These are phyloP conservation scores for Sporormia fimetaria DNA, from an alignment of 495 filamentous ascomycete genomes.

Conservation along the genomic window DNA sequence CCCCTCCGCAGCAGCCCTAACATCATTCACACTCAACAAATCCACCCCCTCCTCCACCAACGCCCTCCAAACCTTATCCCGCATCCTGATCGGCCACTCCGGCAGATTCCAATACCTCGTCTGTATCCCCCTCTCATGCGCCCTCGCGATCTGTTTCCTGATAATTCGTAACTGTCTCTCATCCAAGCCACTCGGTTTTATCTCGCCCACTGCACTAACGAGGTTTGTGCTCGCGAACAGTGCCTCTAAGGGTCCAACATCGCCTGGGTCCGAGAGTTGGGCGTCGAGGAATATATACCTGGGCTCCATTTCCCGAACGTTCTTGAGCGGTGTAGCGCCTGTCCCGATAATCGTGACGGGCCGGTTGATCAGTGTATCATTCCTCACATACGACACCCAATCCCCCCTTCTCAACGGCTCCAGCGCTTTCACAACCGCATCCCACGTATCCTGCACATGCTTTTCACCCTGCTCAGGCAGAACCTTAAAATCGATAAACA, in stretches of 20 bases:
- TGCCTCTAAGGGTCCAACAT: conserved; percentile 27
- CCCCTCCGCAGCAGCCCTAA: conserved; percentile 32
- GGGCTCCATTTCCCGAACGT: conserved; percentile 35
- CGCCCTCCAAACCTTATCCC: conserved; percentile 32
- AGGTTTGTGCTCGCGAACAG: conserved; percentile 28
- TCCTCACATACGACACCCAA: conserved; percentile 31
- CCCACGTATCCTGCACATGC: conserved; percentile 28
- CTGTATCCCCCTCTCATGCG: conserved; percentile 32
- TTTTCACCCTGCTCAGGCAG: no score
- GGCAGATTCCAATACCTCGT: conserved; percentile 35
- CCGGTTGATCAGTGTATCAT: conserved; percentile 20
- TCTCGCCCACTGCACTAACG: conserved; percentile 20
- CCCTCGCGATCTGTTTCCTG: conserved; percentile 30
- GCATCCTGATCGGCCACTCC: conserved; percentile 29
- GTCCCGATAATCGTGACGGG: conserved; percentile 34
- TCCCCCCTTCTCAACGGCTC: conserved; percentile 23
- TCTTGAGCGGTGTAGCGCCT: conserved; percentile 31
- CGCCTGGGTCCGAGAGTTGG: conserved; percentile 40
- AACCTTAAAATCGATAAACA: conserved; percentile 37
- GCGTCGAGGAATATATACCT: conserved; percentile 56
- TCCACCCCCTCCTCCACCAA: conserved; percentile 31
- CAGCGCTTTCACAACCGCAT: conserved; percentile 29
- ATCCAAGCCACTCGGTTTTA: conserved; percentile 32
- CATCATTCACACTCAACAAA: conserved; percentile 35
- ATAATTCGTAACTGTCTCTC: conserved; percentile 31